A percentile compares a stretch with the other conserved stretches of the same genome.
These are phyloP conservation scores for Plantago rigida DNA, from an alignment of 305 asterid species.

Conservation along the genomic window DNA sequence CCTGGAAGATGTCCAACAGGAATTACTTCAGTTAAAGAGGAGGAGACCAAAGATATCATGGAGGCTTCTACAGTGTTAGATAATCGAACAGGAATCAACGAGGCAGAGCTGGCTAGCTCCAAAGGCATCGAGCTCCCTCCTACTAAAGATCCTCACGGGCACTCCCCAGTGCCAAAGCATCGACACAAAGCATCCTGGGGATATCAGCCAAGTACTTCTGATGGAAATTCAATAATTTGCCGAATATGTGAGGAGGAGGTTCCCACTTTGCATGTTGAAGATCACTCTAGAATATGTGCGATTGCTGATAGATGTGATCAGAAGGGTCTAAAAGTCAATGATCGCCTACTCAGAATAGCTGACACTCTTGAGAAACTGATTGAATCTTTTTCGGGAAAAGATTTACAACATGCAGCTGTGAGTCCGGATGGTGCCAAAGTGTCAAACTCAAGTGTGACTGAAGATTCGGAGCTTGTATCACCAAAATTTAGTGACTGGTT, in stretches of 20 bases:
- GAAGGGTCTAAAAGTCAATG: conserved; percentile 84
- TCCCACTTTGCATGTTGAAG: conserved; percentile 91
- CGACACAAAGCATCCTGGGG: conserved; percentile 91
- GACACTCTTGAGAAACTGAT: conserved; percentile 87
- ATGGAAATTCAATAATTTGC: conserved; percentile 89
- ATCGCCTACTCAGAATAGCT: conserved; percentile 69
- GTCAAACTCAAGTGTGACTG: conserved; percentile 68
- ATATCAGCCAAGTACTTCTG: conserved; percentile 62
- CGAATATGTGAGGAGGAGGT: conserved; percentile 99
- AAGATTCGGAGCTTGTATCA: conserved; percentile 78
- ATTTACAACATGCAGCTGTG: conserved; percentile 49
- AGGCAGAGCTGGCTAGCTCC: conserved; percentile 47
- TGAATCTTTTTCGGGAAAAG: conserved; percentile 73
- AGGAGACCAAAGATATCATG: conserved; percentile 35
- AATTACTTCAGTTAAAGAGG: conserved; percentile 45
- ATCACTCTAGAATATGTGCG: conserved; percentile 94
- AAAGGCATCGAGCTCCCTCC: conserved; percentile 51
- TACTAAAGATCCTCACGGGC: conserved; percentile 50
- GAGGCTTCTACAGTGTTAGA: conserved; percentile 48
- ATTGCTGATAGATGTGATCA: conserved; percentile 96
- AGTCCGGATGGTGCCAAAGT: conserved; percentile 80
- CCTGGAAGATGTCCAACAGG: conserved; percentile 66
- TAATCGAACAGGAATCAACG: conserved; percentile 35
- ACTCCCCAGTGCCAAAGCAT: conserved; percentile 55
- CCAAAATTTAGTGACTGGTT: conserved; percentile 96